phyloP scores from a whole-genome alignment of 257 asterid genomes.

The Solanum bulbocastanum region DNA sequence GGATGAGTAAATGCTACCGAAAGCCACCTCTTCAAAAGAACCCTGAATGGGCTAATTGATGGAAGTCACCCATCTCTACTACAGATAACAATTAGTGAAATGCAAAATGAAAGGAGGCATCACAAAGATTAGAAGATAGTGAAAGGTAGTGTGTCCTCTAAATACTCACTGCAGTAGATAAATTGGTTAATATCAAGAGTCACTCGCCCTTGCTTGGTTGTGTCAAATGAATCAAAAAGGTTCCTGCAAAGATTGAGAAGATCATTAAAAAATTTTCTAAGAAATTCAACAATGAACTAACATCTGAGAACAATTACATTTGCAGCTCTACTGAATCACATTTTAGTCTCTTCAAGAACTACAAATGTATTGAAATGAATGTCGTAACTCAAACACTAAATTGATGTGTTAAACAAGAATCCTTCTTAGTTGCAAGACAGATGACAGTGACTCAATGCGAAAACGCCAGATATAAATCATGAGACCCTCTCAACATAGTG shows the following conservation, averaged over 20 bases:
- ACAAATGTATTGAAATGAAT: not conserved
- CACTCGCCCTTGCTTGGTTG: conserved; percentile 73
- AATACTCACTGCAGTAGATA: conserved; percentile 65
- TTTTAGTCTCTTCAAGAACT: not conserved
- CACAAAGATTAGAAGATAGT: not conserved
- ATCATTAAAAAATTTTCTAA: not conserved
- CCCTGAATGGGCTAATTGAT: not conserved
- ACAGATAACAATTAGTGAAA: not conserved
- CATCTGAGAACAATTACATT: not conserved
- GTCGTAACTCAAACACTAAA: not conserved
- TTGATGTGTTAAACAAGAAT: not conserved
- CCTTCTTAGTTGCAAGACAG: not conserved
- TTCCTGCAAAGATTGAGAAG: conserved; percentile 32
- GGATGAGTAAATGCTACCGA: not conserved
- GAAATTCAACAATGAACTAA: not conserved
- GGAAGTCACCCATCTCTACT: not conserved
- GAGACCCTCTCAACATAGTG: not conserved
- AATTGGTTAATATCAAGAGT: conserved; percentile 81
- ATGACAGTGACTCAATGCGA: not conserved
- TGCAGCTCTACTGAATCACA: not conserved
- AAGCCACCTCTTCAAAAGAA: not conserved
- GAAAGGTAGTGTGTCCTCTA: not conserved
- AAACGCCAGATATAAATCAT: not conserved
- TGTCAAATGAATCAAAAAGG: conserved; percentile 65
- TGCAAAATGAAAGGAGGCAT: not conserved